phyloP scores from a whole-genome alignment of 768 basidiomycete species.

The Asterophora parasitica region DNA sequence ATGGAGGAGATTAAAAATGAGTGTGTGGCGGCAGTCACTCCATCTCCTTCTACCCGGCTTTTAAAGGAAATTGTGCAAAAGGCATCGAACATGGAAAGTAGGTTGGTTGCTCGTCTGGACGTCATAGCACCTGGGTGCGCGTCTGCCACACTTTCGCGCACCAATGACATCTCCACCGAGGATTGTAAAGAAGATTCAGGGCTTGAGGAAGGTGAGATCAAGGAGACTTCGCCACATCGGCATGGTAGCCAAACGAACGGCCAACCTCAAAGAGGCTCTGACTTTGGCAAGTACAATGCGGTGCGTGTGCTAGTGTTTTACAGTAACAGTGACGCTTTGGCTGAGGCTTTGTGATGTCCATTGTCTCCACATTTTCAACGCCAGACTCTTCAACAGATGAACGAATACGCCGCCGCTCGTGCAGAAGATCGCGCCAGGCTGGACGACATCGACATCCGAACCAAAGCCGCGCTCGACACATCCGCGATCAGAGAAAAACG shows the following conservation, averaged over 20 bases:
- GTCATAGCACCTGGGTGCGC: background rate
- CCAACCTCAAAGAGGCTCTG: no score
- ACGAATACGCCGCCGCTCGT: conserved; percentile 3
- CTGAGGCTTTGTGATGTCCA: background rate
- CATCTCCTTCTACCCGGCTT: background rate
- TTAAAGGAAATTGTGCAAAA: background rate
- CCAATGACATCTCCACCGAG: no score
- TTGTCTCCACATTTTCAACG: no score
- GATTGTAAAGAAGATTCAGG: background rate
- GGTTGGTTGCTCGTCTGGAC: background rate
- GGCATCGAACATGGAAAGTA: background rate
- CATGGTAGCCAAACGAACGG: no score
- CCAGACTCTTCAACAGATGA: conserved; percentile 7
- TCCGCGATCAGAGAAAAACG: no score
- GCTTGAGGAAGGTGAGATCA: conserved; percentile 7
- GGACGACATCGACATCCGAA: background rate
- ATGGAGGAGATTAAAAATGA: background rate
- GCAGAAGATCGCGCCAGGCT: background rate
- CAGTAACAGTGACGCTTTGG: background rate
- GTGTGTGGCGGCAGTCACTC: background rate
- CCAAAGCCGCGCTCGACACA: background rate
- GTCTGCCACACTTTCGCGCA: no score
- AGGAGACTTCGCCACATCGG: background rate
- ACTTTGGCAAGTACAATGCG: no score
- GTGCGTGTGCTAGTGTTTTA: no score